phyloP scores from a whole-genome alignment of 805 yeast species.

The Metschnikowia henanensis region DNA sequence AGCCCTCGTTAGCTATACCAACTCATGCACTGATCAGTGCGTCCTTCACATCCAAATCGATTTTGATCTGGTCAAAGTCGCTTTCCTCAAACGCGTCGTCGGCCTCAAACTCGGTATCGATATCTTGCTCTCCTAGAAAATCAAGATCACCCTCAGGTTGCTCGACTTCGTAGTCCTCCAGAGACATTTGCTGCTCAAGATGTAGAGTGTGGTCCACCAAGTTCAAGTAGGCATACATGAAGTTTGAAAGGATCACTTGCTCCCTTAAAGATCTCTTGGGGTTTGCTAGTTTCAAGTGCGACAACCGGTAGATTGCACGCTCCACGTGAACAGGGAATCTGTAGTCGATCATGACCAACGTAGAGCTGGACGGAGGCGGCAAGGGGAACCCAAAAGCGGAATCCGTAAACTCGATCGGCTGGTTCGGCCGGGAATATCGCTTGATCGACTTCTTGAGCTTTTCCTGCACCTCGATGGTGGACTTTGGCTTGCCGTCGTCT shows the following conservation, averaged over 20 bases:
- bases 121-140: constrained; percentile 17
- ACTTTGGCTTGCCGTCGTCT: constrained; percentile 26
- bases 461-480: constrained; percentile 44
- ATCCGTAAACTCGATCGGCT: constrained; percentile 55
- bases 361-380: constrained; percentile 77
- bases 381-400: constrained; percentile 87
- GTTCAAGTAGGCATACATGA: constrained; percentile 96
- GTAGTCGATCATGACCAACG: constrained; percentile 77
- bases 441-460: constrained; percentile 42
- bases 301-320: constrained; percentile 88
- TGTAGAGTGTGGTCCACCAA: constrained; percentile 89
- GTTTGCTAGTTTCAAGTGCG: constrained; percentile 92
- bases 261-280: constrained; percentile 89
- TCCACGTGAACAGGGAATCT: constrained; percentile 95
- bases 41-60: constrained; percentile 19
- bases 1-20: too few species aligned
- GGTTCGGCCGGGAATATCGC: constrained; percentile 43
- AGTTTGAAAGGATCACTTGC: constrained; percentile 90
- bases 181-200: constrained; percentile 56
- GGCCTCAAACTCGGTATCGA: constrained; percentile 21
- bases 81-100: constrained; percentile 18
- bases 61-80: constrained; percentile 18
- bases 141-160: constrained; percentile 19
- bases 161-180: constrained; percentile 17
- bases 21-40: constrained; percentile 1